phyloP scores from a whole-genome alignment of 1,284 basidiomycete species.

The Coniferiporia sulphurascens region DNA sequence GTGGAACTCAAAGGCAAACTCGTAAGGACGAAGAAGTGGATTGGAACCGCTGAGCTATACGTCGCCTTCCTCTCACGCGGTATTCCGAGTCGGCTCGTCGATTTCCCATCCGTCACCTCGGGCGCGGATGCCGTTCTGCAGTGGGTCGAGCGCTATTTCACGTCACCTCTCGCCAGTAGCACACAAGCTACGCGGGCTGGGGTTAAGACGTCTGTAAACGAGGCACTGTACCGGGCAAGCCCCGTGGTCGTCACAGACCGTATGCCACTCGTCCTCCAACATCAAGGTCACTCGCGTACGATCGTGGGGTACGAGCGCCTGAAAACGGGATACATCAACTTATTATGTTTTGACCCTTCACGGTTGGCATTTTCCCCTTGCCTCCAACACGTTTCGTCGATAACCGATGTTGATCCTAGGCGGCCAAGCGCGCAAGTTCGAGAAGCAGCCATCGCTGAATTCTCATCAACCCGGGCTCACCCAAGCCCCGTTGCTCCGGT shows the following conservation, averaged over 20 bases:
- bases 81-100: slow-evolving; percentile 68
- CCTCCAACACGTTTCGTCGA: not conserved
- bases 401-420: slow-evolving; percentile 15
- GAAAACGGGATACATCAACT: slow-evolving; percentile 50
- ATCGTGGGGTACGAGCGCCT: slow-evolving; percentile 77
- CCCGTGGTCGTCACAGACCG: slow-evolving; percentile 53
- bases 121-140: slow-evolving; percentile 43
- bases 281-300: slow-evolving; percentile 78
- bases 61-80: slow-evolving; percentile 67
- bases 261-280: slow-evolving; percentile 79
- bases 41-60: slow-evolving; percentile 72
- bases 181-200: slow-evolving; percentile 21
- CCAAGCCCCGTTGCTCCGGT: slow-evolving; percentile 12
- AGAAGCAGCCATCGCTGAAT: not conserved
- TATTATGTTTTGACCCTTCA: slow-evolving; percentile 79
- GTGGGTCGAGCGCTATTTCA: slow-evolving; percentile 70
- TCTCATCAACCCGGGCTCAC: slow-evolving; percentile 22
- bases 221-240: slow-evolving; percentile 41
- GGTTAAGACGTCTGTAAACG: slow-evolving; percentile 35
- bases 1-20: slow-evolving; percentile 53
- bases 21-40: slow-evolving; percentile 65
- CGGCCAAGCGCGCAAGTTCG: slow-evolving; percentile 8
- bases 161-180: slow-evolving; percentile 29
- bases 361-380: slow-evolving; percentile 38
- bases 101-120: slow-evolving; percentile 39